Evolutionary conservation across 2,329 filamentous ascomycete genomes (phyloP), one percentile per base, ranked within the genome.

Genomic region (Fusarium liriodendri): DNA sequence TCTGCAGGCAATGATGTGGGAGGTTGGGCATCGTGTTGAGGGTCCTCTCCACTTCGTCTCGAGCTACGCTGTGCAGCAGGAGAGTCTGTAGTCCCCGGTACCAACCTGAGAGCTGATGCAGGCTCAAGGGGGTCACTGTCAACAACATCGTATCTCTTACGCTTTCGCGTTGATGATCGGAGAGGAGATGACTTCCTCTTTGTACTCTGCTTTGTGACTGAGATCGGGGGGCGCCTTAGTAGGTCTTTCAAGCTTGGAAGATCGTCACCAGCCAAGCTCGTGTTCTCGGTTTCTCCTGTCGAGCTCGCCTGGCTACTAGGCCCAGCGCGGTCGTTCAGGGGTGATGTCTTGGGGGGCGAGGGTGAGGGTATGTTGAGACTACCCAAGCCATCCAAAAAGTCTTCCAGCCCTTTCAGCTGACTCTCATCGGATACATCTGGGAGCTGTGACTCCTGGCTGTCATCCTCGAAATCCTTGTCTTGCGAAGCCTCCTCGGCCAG

Each of bases 381-480:
- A 22, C 78, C 73, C 40, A 74, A 40, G 10, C 69, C 71, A 27
- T 75, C 67, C 32, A 74, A 40, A 16, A 76, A 67, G 5, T 73
- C 61, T 18, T 71, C 72, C 52, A 70, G 62, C 37, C 66, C 61
- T 50, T 68, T 75, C 20, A 69, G n/a, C 60, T 84, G 82, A 58
- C 82, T 84, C 22, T 85, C 83, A 29, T 83, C 81, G 1, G 79
- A 79, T 22, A 79, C 72, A 4, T 80, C 77, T 8, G 76, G 80
- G 6, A 76, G 69, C 10, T 70, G 71, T 4, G 80, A 84, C 33
- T 82, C 82, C 71, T 89, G 88, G 66, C 86, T 89, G 32, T 87
- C 85, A 4, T 88, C 85, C 62, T 87, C 82, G 58, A 89, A 89
- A 7, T 89, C 87, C 61, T 84, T 82, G 62, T 89, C 88, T 70